Evolutionary conservation across 345 rosid genomes (phyloP), one percentile per base, ranked within the genome.

Genomic region (Gossypioides kirkii): DNA sequence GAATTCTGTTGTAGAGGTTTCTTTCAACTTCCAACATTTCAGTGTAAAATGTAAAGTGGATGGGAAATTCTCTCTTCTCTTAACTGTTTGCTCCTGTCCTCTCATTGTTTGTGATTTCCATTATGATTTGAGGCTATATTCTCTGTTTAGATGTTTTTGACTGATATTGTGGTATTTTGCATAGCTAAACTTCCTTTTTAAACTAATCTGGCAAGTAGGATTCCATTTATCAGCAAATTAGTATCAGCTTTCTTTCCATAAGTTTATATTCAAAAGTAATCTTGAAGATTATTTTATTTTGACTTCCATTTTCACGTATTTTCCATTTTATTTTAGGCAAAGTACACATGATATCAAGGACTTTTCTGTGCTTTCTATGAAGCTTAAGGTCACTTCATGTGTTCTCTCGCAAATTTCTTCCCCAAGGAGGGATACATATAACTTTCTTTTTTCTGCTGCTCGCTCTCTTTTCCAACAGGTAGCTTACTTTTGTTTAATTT

Each of bases 401-500:
- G 58, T 75, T 72, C 77, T 94, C 38, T 94, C 93, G 94, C 80
- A 78, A 84, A 80, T 82, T 67, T 76, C 86, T 50, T 69, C 64
- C 13, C 53, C 84, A 25, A 77, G 67, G 75, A 80, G 76, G 70
- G 77, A 77, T 46, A 58, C 79, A 42, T 75, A 80, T 74, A 77
- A 59, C 63, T 85, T 82, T 86, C 82, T 94, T 70, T 64, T 87
- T 62, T 78, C 86, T 71, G 71, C 77, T 78, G 91, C 94, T 56
- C 84, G 89, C 45, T 75, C 83, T 28, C 87, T 89, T 74, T 81
- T 92, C 73, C 85, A 81, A 55, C 93, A 90, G 95, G 98, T 94
- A 78, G 46, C 20, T 56, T 71, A 70, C 75, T 28, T 61, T 36
- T 74, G 55, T 69, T 9, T 17, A 43, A 71, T 61, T 32, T 20